Conservation (phyloP, 768 basidiomycete species). For the Lenzites betulinus region DNA sequence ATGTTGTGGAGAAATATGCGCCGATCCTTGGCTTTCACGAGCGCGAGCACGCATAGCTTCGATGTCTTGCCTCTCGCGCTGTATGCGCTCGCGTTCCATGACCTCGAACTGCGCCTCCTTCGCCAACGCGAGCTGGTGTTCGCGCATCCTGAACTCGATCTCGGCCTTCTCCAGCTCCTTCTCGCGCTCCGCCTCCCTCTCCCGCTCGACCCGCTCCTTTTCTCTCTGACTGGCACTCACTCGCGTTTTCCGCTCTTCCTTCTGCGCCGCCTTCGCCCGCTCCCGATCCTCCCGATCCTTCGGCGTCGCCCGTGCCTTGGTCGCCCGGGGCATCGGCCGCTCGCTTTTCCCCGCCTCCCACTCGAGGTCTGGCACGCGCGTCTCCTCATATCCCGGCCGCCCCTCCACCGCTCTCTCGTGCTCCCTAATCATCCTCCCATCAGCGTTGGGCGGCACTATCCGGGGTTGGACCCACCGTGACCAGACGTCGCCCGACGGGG, state of each 20-base stretch:
- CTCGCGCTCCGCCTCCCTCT: constrained; percentile 21
- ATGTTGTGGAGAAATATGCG: constrained; percentile 9
- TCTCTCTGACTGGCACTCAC: constrained; percentile 28
- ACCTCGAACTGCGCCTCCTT: constrained; percentile 26
- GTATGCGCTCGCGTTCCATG: constrained; percentile 19
- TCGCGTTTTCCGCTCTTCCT: constrained; percentile 29
- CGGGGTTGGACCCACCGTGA: constrained; percentile 13
- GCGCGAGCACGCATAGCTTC: constrained; percentile 22
- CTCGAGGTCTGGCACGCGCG: constrained; percentile 38
- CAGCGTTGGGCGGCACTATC: constrained; percentile 5
- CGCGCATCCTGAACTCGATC: constrained; percentile 17
- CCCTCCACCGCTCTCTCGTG: constrained; percentile 23
- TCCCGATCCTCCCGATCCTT: constrained; percentile 33
- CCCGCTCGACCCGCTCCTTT: constrained; percentile 22
- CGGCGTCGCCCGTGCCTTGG: constrained; percentile 17
- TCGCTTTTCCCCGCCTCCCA: constrained; percentile 11
- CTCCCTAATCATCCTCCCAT: constrained; percentile 9
- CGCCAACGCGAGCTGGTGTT: constrained; percentile 15
- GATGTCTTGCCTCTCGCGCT: constrained; percentile 31
- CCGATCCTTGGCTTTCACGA: constrained; percentile 9
- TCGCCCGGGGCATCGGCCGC: background rate
- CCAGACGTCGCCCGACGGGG: constrained; percentile 19
- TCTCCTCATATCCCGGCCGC: constrained; percentile 22
- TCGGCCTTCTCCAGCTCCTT: constrained; percentile 13
- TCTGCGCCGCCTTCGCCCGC: constrained; percentile 33